Conservation (phyloP, 805 yeast species). For the Teunomyces lycoperdinae region DNA sequence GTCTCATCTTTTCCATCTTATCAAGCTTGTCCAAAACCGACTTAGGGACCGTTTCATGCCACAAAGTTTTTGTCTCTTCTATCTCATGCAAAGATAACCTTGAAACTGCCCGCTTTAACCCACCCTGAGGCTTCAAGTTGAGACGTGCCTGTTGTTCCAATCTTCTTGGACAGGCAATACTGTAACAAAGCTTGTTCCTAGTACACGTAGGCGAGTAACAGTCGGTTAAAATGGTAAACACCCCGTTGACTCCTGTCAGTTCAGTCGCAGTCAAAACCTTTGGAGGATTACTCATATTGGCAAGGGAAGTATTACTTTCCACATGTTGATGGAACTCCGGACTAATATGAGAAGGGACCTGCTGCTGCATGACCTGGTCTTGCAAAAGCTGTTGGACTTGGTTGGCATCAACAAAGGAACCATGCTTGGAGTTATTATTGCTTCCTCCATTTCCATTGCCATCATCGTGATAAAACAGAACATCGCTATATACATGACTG, state of each 20-base stretch:
- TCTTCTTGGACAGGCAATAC: conserved; percentile 94
- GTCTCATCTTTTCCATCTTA: conserved; percentile 85
- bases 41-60: conserved; percentile 91
- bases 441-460: conserved; percentile 21
- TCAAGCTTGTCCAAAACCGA: conserved; percentile 74
- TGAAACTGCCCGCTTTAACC: conserved; percentile 71
- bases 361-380: conserved; percentile 17
- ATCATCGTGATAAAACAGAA: conserved; percentile 39
- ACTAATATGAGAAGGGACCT: conserved; percentile 18
- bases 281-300: conserved; percentile 8
- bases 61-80: conserved; percentile 77
- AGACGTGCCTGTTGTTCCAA: conserved; percentile 93
- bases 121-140: conserved; percentile 85
- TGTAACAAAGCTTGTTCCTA: conserved; percentile 81
- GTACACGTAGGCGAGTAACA: conserved; percentile 98
- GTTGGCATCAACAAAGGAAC: conserved; percentile 22
- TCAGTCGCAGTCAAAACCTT: conserved; percentile 11
- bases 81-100: conserved; percentile 62
- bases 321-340: conserved; percentile 6
- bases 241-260: conserved; percentile 69
- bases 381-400: conserved; percentile 15
- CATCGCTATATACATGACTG: conserved; percentile 51
- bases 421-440: conserved; percentile 25
- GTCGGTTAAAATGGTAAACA: conserved; percentile 86
- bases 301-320: conserved; percentile 13